Evolutionary conservation across 2,329 filamentous ascomycete genomes (phyloP), one percentile per base, ranked within the genome.

Genomic region (Fusarium bulbicola): DNA sequence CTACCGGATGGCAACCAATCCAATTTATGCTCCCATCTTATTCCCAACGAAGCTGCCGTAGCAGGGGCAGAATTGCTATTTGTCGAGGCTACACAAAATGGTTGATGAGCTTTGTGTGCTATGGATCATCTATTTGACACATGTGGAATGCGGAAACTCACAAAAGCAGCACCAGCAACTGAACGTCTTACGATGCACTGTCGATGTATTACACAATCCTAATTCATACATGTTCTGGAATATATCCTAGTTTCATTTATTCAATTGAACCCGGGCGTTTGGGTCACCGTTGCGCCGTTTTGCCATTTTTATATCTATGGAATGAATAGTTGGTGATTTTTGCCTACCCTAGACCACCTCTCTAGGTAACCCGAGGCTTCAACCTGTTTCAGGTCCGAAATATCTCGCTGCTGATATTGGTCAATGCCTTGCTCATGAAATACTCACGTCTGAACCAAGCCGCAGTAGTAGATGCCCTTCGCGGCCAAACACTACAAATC

Each of bases 401-500:
- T 20, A 26, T 30, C 28, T 36, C 37, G 36, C 49, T 11, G 6
- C 40, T 54, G 21, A 42, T 30, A 21, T 21, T 24, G 32, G 36
- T 36, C 36, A 45, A 20, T 49, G 20, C 24, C 18, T 53, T 69
- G 9, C 14, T 43, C 11, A 76, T 77, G 74, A 76, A 73, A 62
- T 57, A 63, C 26, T 68, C 68, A 36, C 65, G 42, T 16, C 63
- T 75, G 8, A 64, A 42, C 59, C 78, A 79, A 58, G 50, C 45
- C 28, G 59, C 70, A 53, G 66, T 78, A 36, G 54, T 74, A 26
- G 47, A 62, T 21, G 67, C 75, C 49, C 74, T 81, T 52, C 73
- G 74, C 18, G 80, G 79, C 54, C 72, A 78, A 53, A 76, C 69
- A 10, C 64, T 81, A 24, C 75, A 68, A 39, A 63, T 81, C 26